A percentile compares a stretch with the other conserved stretches of the same genome.
phyloP scores from a whole-genome alignment of 352 stramenopile genomes.

The Globisporangium parvum region DNA sequence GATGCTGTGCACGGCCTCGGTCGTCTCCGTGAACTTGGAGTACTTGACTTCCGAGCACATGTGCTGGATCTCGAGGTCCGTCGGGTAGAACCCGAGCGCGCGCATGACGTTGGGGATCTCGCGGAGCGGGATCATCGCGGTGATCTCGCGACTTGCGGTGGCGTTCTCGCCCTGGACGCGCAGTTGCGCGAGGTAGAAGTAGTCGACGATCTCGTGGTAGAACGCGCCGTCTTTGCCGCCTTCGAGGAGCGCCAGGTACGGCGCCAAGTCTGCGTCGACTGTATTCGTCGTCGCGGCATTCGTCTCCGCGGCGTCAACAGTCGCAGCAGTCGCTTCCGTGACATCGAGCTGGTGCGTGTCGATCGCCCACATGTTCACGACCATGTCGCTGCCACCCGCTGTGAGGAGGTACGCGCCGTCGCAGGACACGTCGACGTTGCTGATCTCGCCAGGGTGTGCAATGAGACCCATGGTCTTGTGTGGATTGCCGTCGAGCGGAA shows the following conservation, averaged over 20 bases:
- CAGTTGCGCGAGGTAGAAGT: constrained; percentile 93
- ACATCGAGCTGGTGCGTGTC: constrained; percentile 69
- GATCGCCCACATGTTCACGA: constrained; percentile 91
- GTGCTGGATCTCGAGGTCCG: constrained; percentile 86
- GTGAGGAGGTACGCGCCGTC: constrained; percentile 88
- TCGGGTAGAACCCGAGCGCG: constrained; percentile 90
- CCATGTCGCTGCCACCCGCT: constrained; percentile 82
- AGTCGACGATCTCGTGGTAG: constrained; percentile 92
- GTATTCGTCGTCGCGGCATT: background rate
- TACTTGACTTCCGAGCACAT: constrained; percentile 87
- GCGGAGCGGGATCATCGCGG: constrained; percentile 62
- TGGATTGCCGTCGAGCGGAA: constrained; percentile 91
- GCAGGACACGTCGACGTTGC: constrained; percentile 72
- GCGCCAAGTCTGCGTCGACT: constrained; percentile 8
- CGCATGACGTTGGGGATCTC: constrained; percentile 93
- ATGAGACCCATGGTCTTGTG: constrained; percentile 91
- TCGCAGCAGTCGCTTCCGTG: constrained; percentile 31
- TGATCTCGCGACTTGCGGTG: constrained; percentile 63
- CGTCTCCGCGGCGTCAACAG: background rate
- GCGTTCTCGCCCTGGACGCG: constrained; percentile 87
- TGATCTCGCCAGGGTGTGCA: constrained; percentile 87
- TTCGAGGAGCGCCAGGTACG: constrained; percentile 85
- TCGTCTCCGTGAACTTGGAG: constrained; percentile 70
- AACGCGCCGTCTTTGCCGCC: constrained; percentile 74
- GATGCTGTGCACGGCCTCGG: constrained; percentile 60